Base-by-base conservation (phyloP, 1,139 yeast genomes). In the Pichia sp. region DNA sequence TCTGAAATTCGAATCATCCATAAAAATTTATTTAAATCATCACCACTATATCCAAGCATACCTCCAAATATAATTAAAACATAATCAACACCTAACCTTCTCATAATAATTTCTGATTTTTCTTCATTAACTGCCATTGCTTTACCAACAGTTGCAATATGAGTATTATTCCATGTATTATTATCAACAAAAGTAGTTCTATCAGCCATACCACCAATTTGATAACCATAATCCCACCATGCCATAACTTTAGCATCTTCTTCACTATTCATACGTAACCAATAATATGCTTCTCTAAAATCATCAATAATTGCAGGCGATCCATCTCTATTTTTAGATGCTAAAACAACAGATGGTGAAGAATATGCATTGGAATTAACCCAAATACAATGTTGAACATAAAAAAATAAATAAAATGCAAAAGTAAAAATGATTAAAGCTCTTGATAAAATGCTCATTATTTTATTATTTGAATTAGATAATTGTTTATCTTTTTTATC, bases 211-310 rank as follows among this genome's bases (percentile, higher is more conserved):
- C 99, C 99, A 54, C 98, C 98, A 58, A 93, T 93, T 67, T 93
- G 99, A 65, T 93, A 93, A 42, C 99, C 99, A 61, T 93, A 93
- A 70, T 93, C 99, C 99, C 99, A 93, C 99, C 99, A 93, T 7
- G 97, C 84, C 84, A 93, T 87, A 50, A 93, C 83, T 64, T 86
- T 88, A 37, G 96, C 84, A 61, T 93, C 98, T 61, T 89, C 96
- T 5, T 86, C 79, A 1, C 98, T 91, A 67, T 93, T 93, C 96
- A 91, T 88, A 60, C 98, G 80, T 55, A 93, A 72, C 99, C 99
- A 93, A 65, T 91, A 91, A 69, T 93, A 93, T 6, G 98, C 98
- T 69, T 93, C 99, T 68, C 99, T 81, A 70, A 82, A 93, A 63
- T 93, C 99, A 63, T 93, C 99, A 59, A 93, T 93, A 53, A 91